These are phyloP conservation scores for Epichloe gansuensis DNA, from an alignment of 2,329 filamentous ascomycete species.

Conservation along the genomic window DNA sequence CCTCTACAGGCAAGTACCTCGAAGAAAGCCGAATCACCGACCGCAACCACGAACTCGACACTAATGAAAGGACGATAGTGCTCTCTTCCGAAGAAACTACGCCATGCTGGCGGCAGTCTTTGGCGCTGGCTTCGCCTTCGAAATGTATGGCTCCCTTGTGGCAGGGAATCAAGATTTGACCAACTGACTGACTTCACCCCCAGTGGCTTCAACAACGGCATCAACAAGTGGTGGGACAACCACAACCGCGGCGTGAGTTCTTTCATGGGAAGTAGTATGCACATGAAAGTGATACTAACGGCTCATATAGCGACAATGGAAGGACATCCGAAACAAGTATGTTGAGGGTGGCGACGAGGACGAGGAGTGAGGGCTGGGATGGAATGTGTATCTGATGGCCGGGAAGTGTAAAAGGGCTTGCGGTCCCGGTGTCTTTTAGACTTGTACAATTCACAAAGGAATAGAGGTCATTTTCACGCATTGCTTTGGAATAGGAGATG, in stretches of 20 bases:
- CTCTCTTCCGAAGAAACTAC: constrained; percentile 75
- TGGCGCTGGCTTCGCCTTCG: constrained; percentile 74
- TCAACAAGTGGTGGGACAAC: constrained; percentile 82
- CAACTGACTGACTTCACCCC: constrained; percentile 19
- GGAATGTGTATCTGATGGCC: neutral
- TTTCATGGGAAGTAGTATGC: neutral
- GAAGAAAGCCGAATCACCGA: constrained; percentile 9
- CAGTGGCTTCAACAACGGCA: constrained; percentile 71
- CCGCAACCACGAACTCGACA: constrained; percentile 8
- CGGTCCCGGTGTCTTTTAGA: constrained; percentile 14
- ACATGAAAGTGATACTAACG: constrained; percentile 15
- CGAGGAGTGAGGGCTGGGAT: constrained; percentile 29
- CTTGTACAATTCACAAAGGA: constrained; percentile 22
- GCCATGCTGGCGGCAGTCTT: constrained; percentile 84
- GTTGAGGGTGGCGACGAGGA: constrained; percentile 58
- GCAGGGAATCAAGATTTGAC: constrained; percentile 9
- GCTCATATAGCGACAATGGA: constrained; percentile 80
- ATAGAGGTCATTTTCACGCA: constrained; percentile 12
- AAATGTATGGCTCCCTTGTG: constrained; percentile 57
- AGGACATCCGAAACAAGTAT: constrained; percentile 93
- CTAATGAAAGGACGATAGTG: constrained; percentile 38
- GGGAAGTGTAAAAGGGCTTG: constrained; percentile 9
- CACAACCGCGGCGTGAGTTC: constrained; percentile 80
- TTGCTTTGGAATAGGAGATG: neutral
- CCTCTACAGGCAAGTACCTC: constrained; percentile 28